phyloP scores from a whole-genome alignment of 2,329 filamentous ascomycete genomes.

The Fusarium circinatum region DNA sequence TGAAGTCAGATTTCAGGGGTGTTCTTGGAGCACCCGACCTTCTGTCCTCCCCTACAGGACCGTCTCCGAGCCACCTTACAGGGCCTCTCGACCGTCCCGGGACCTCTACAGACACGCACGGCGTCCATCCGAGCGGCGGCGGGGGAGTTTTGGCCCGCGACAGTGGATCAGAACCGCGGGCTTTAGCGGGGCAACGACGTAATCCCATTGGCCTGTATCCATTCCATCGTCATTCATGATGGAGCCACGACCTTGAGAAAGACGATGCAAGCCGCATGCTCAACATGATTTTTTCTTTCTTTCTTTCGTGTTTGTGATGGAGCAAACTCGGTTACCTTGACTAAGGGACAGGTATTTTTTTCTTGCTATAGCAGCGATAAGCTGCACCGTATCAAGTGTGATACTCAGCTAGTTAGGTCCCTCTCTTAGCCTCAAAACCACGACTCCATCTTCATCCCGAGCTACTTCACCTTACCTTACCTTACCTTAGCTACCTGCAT shows the following conservation, averaged over 20 bases:
- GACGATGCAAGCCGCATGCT: slow-evolving; percentile 44
- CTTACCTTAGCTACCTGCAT: slow-evolving; percentile 1
- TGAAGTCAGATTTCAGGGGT: slow-evolving; percentile 8
- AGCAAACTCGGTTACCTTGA: slow-evolving; percentile 10
- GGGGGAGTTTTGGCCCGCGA: slow-evolving; percentile 39
- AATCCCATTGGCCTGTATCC: slow-evolving; percentile 37
- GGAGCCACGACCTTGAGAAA: slow-evolving; percentile 40
- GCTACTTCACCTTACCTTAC: slow-evolving; percentile 6
- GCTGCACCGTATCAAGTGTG: background rate
- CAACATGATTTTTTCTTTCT: slow-evolving; percentile 9
- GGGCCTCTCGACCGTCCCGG: slow-evolving; percentile 21
- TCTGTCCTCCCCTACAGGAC: slow-evolving; percentile 1
- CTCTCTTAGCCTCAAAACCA: background rate
- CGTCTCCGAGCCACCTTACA: slow-evolving; percentile 5
- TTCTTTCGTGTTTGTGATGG: slow-evolving; percentile 14
- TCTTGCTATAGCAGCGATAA: slow-evolving; percentile 1
- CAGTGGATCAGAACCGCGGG: slow-evolving; percentile 39
- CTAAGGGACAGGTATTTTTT: background rate
- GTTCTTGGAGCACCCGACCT: background rate
- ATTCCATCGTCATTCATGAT: slow-evolving; percentile 44
- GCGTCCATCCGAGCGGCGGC: slow-evolving; percentile 29
- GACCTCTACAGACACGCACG: slow-evolving; percentile 27
- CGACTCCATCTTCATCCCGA: slow-evolving; percentile 10
- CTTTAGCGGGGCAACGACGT: slow-evolving; percentile 29
- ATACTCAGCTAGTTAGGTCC: slow-evolving; percentile 10